phyloP scores from a whole-genome alignment of 2,329 filamentous ascomycete genomes.

The Plenodomus biglobosus region DNA sequence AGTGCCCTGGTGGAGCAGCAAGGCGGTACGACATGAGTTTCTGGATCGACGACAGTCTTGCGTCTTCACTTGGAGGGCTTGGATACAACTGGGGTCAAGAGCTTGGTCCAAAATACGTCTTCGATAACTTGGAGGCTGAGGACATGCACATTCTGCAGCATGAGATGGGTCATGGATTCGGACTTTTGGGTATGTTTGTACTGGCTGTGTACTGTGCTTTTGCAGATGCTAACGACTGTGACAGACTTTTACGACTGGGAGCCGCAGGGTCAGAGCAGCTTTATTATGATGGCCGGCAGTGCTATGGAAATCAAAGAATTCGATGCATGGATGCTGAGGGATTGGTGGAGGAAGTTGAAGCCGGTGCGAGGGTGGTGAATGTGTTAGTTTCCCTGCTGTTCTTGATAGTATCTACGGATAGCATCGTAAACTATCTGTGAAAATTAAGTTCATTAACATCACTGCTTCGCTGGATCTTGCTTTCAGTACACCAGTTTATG shows the following conservation, averaged over 20 bases:
- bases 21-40: conserved; percentile 46
- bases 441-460: no score
- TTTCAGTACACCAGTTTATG: no score
- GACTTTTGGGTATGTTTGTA: conserved; percentile 28
- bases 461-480: no score
- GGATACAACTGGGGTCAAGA: conserved; percentile 54
- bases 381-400: no score
- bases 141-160: conserved; percentile 51
- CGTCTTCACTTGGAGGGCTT: conserved; percentile 41
- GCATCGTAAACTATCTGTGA: no score
- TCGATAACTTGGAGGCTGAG: conserved; percentile 41
- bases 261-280: conserved; percentile 46
- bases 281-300: conserved; percentile 52
- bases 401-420: no score
- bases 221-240: no score
- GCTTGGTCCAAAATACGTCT: conserved; percentile 49
- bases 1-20: conserved; percentile 44
- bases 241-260: conserved; percentile 50
- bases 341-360: conserved; percentile 49
- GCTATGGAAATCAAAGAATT: conserved; percentile 50
- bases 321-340: conserved; percentile 53
- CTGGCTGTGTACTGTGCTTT: no score
- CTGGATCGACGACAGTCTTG: conserved; percentile 51
- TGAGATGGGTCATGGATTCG: conserved; percentile 49
- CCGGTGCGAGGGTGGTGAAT: conserved; percentile 16